Evolutionary conservation across 148 eudicot species (phyloP), one percentile per base, ranked within the genome.

Genomic region (Limonium bicolor): DNA sequence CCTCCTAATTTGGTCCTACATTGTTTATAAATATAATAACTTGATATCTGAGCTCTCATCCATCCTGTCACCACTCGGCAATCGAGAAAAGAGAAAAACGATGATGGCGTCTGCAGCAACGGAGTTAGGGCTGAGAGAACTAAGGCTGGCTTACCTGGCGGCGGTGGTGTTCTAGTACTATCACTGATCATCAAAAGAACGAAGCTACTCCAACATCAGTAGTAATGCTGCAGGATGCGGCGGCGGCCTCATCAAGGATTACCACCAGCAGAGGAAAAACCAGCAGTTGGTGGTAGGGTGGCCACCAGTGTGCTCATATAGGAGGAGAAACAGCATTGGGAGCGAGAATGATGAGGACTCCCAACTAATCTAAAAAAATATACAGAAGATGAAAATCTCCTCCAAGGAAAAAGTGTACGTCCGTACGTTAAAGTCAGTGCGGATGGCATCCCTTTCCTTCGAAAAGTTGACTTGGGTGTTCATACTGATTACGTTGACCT

Each of bases 251-350:
- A n/a, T n/a, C 18, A 44, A 19, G 9, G 49, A 13, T 22, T 22
- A 29, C 2, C 34, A 59, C 15, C 53, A n/a, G 28, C 38, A 56
- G 39, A 21, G 5, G 0, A 36, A 33, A 7, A 36, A 30, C 4
- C 58, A 64, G 60, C 63, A 34, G 16, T 62, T 46, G 10, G 70
- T 61, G 15, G 75, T 69, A 3, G 94, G 94, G 48, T 84, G 94
- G 94, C 94, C 94, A n/a, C 94, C 94, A 11, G 88, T 84, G 37
- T 68, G 88, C 55, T 61, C 85, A 0, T 71, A 68, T 50, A 55
- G 94, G 36, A 68, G 53, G 72, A 78, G 45, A 68, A 72, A 41
- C 6, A 55, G 69, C 21, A 59, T 64, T 23, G 63, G 55, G 14
- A n/a, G 48, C n/a, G n/a, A n/a, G n/a, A n/a, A n/a, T n/a, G n/a